Base-by-base conservation (phyloP, 805 yeast species). In the Debaryomyces tyrocola region DNA sequence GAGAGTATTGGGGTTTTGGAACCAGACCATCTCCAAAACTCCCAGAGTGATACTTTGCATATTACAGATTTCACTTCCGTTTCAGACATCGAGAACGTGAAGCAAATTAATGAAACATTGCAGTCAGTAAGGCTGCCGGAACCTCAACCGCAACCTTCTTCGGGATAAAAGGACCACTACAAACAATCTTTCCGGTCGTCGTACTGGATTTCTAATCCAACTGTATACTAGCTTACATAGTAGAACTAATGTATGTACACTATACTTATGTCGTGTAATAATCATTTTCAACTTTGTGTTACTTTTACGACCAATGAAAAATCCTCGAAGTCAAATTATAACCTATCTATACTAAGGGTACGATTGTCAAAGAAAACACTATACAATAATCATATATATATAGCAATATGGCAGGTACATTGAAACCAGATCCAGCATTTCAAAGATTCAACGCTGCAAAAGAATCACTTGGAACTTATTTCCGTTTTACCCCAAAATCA, bases 391-490 rank as follows among this genome's bases (percentile, higher is more conserved):
- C 27, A 6, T 24, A 24, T 24, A 24, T 24, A 24, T 24, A 24
- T 24, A 24, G 21, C 33, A 53, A 12, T 9, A 73, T 73, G 78
- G 78, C 77, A 41, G 68, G 62, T 49, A 73, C 78, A 37, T 68
- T 73, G 51, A 66, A 56, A 59, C 75, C 74, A 49, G 78, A 73
- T 54, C 67, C 64, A 37, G 75, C 62, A 41, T 63, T 70, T 37
- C 72, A 70, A 55, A 63, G 65, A 50, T 73, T 73, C 60, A 73
- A 73, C 53, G 51, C 60, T 28, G 75, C 74, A 43, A 72, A 67
- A 52, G 77, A 73, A 52, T 66, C 60, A 50, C 54, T 60, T 33
- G 77, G 77, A 27, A 66, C 64, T 56, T 66, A 64, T 58, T 73
- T 73, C 59, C 64, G 78, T 41, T 70, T 73, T 63, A 73, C 61